A percentile compares a stretch with the other conserved stretches of the same genome.
Evolutionary conservation across 2,329 filamentous ascomycete genomes (phyloP).

Genomic region (Trichoderma atroviride): DNA sequence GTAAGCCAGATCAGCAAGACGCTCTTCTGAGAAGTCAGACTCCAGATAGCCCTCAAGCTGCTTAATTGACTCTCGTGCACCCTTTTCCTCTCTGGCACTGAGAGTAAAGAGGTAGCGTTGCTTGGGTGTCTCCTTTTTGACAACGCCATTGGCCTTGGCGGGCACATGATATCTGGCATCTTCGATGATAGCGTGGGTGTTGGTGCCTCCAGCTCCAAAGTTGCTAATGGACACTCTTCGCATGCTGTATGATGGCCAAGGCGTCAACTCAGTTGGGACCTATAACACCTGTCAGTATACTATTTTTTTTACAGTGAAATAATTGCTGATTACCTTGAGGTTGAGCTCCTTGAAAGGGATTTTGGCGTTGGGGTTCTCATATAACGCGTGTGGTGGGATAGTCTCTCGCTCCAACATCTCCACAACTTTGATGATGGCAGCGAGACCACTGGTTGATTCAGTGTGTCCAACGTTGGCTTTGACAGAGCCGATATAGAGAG

Average conservation of each 20-base stretch:
- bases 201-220: constrained; percentile 40
- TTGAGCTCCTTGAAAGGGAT: constrained; percentile 17
- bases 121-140: neutral
- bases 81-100: constrained; percentile 3
- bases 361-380: constrained; percentile 4
- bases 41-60: neutral
- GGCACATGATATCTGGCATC: neutral
- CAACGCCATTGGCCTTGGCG: neutral
- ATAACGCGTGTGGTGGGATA: constrained; percentile 12
- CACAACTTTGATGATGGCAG: constrained; percentile 24
- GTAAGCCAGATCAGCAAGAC: neutral
- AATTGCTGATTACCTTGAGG: neutral
- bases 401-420: neutral
- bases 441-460: constrained; percentile 34
- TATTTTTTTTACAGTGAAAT: neutral
- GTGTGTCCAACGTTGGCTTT: constrained; percentile 37
- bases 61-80: neutral
- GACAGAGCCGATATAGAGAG: constrained; percentile 35
- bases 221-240: constrained; percentile 36
- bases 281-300: constrained; percentile 26
- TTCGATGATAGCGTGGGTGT: constrained; percentile 26
- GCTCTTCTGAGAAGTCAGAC: neutral
- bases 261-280: constrained; percentile 29
- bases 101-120: neutral
- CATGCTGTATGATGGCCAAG: constrained; percentile 27